Base-by-base conservation (phyloP, 352 stramenopile species). In the Phytophthora citricola region DNA sequence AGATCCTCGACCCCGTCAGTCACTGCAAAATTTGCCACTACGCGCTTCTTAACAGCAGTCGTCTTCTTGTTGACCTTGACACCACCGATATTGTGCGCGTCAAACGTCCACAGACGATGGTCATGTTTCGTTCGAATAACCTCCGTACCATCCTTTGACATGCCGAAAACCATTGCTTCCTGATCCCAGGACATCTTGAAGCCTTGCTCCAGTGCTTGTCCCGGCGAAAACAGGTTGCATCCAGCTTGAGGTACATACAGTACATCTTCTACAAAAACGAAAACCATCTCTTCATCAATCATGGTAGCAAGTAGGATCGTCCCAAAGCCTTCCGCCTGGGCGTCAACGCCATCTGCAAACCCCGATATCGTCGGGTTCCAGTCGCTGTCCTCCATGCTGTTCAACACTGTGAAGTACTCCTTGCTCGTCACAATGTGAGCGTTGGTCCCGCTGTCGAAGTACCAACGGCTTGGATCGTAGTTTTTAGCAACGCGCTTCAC, bases 281-380 rank as follows among this genome's bases (percentile, higher is more conserved):
- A 34, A 8, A 71, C 26, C 48, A 65, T 65, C 46, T 71, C 7
- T 22, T 65, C 55, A 34, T 71, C 49, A n/a, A 53, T 49, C 43
- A 58, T 52, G 1, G 31, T 29, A 4, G 40, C 55, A 2, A 65
- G 43, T 7, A 62, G 8, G 34, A 64, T 58, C 8, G 48, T 65
- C 1, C 63, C 49, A 36, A 71, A 62, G 10, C 63, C 63, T 54
- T 65, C 49, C 8, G 54, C 54, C 27, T 61, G 6, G 8, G 43
- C 36, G 38, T 47, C 48, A 11, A 41, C 20, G 24, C 32, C 31
- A 10, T 54, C 55, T 38, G 63, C 55, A 17, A 65, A 61, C 2
- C 48, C 48, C n/a, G 43, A 32, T 6, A 62, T 58, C 0, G 2
- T 64, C 7, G 49, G 27, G 39, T 69, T 63, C 20, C 61, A 63